Evolutionary conservation across 257 asterid genomes (phyloP).

Genomic region (Voacanga thouarsii): DNA sequence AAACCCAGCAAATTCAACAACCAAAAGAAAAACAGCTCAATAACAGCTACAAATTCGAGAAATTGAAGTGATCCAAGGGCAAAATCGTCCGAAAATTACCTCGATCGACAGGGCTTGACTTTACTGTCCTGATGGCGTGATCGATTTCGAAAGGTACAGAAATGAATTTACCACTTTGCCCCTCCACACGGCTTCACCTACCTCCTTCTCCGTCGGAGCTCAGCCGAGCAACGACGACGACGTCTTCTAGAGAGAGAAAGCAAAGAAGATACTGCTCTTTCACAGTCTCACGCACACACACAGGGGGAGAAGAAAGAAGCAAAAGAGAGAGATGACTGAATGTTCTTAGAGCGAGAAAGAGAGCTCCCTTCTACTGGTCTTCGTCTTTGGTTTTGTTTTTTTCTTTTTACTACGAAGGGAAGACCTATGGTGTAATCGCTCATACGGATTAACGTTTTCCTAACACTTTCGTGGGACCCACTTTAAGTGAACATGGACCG

Average conservation of each 20-base stretch:
- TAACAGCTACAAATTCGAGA: background rate
- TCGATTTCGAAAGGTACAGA: slow-evolving; percentile 22
- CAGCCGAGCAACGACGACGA: slow-evolving; percentile 23
- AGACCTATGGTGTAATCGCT: background rate
- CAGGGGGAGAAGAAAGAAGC: slow-evolving; percentile 6
- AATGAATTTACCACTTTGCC: slow-evolving; percentile 22
- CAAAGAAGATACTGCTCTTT: background rate
- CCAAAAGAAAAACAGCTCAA: background rate
- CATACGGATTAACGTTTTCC: background rate
- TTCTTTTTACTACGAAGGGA: background rate
- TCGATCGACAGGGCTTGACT: slow-evolving; percentile 52
- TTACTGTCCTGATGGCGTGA: slow-evolving; percentile 17
- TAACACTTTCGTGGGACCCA: background rate
- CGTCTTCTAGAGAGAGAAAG: slow-evolving; percentile 33
- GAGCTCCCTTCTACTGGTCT: slow-evolving; percentile 10
- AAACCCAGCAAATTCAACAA: slow-evolving; percentile 1
- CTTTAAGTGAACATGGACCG: background rate
- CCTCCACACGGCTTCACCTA: slow-evolving; percentile 1
- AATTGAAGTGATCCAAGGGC: slow-evolving; percentile 23
- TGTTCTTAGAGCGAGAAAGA: background rate
- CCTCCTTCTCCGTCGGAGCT: slow-evolving; percentile 20
- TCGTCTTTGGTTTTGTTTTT: slow-evolving; percentile 19
- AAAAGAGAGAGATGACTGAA: slow-evolving; percentile 2
- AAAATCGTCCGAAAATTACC: slow-evolving; percentile 33
- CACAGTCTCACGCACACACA: slow-evolving; percentile 11